Evolutionary conservation across 106 monocot species (phyloP), one percentile per base, ranked within the genome.

Genomic region (Alisma plantagoaquatica): DNA sequence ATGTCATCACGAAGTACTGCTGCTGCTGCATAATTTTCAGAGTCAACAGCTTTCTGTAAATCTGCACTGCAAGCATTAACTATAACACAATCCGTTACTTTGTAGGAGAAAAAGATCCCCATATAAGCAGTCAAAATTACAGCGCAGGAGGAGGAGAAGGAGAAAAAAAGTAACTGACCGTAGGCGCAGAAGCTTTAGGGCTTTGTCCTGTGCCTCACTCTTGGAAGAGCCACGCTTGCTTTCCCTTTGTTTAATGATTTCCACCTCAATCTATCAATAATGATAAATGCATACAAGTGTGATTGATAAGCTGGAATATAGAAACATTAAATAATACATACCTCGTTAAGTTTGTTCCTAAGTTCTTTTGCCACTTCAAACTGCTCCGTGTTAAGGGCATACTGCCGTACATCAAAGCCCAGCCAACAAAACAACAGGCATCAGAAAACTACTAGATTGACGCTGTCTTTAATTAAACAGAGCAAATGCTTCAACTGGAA

Each of bases 181-280:
- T 26, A 96, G 33, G 10, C 71, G 70, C 53, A 96, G 60, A 28
- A 96, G 54, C 30, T 68, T 70, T 49, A 96, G 58, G 16, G 70
- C 73, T 60, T 84, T 89, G 71, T 96, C 96, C 44, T 96, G 96
- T 61, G 88, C 89, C 44, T 96, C 81, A 18, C 71, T 89, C 75
- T 81, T 96, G 3, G 69, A 79, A 21, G 86, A 81, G 41, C 96
- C 96, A 43, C 89, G 77, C 51, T 77, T 89, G 32, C 59, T 68
- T 60, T 96, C 84, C 56, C 63, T 56, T 46, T 96, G 84, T 57
- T 73, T 89, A 12, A 76, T 69, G 35, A 88, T 74, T 61, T 81
- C 76, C 11, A 59, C 65, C 67, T 89, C 96, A 53, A 96, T 73
- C 96, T 96, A 48, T 20, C 17, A n/a, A n/a, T 18, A 19, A 19